Conservation (phyloP, 2,329 filamentous ascomycete genomes). For the Aureobasidium sp. region DNA sequence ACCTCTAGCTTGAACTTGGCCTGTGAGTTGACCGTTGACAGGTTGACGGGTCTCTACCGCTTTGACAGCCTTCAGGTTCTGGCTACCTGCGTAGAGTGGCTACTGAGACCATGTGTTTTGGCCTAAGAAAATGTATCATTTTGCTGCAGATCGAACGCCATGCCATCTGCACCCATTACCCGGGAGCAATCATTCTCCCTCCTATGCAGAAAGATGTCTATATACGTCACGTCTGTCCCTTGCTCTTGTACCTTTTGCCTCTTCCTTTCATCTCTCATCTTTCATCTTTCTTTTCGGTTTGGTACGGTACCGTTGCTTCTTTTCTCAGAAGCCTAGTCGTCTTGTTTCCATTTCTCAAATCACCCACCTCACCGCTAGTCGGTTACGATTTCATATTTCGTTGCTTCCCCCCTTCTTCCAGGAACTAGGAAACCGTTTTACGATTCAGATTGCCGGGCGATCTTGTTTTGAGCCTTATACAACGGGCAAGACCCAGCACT, state of each 20-base stretch:
- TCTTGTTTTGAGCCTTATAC: neutral
- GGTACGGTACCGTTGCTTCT: neutral
- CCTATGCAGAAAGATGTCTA: slow-evolving; percentile 4
- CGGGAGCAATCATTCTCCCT: slow-evolving; percentile 6
- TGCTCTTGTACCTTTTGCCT: neutral
- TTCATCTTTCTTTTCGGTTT: neutral
- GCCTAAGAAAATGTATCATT: slow-evolving; percentile 7
- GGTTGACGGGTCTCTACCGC: slow-evolving; percentile 9
- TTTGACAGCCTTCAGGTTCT: slow-evolving; percentile 12
- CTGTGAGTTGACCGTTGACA: slow-evolving; percentile 12
- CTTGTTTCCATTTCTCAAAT: neutral
- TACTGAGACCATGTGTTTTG: slow-evolving; percentile 12
- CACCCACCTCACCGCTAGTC: neutral
- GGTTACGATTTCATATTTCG: neutral
- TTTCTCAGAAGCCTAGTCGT: neutral
- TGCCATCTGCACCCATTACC: slow-evolving; percentile 6
- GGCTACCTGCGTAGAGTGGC: slow-evolving; percentile 9
- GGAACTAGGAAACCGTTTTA: slow-evolving; percentile 2
- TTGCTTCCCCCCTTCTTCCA: neutral
- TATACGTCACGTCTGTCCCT: slow-evolving; percentile 11
- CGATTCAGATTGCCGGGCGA: slow-evolving; percentile 5
- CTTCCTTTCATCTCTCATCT: neutral
- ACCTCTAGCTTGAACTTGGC: neutral
- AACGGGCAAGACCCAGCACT: neutral
- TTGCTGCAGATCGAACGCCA: slow-evolving; percentile 1